Conservation (phyloP, 768 basidiomycete genomes). For the Hydnomerulius pinastri region DNA sequence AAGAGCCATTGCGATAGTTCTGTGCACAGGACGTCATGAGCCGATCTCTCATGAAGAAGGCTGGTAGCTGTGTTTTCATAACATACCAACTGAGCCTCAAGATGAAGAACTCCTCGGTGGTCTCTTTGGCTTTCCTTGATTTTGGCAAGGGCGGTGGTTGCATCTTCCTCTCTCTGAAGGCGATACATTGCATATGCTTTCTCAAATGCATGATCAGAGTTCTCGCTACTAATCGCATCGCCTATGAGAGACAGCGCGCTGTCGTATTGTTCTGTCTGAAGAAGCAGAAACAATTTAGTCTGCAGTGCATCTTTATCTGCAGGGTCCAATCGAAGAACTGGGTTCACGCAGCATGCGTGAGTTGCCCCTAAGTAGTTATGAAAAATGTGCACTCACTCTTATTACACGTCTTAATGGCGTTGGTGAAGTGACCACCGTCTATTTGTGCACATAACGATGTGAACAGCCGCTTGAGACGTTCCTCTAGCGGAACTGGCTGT, state of each 20-base stretch:
- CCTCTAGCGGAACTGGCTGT: constrained; percentile 22
- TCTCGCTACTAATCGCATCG: constrained; percentile 12
- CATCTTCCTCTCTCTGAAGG: constrained; percentile 74
- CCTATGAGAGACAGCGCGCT: constrained; percentile 64
- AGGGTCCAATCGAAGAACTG: constrained; percentile 74
- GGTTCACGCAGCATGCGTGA: constrained; percentile 15
- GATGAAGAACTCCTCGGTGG: constrained; percentile 68
- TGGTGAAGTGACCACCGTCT: constrained; percentile 83
- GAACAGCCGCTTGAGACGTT: constrained; percentile 59
- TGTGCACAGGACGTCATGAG: constrained; percentile 32
- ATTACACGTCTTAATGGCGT: constrained; percentile 90
- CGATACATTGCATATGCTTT: constrained; percentile 84
- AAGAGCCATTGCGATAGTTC: constrained; percentile 79
- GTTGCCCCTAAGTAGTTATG: constrained; percentile 20
- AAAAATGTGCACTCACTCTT: constrained; percentile 61
- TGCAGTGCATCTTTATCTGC: constrained; percentile 71
- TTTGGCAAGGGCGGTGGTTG: constrained; percentile 49
- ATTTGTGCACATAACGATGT: constrained; percentile 84
- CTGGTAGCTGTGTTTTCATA: constrained; percentile 1
- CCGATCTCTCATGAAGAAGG: constrained; percentile 23
- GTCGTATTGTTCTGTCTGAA: constrained; percentile 84
- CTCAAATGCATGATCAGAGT: constrained; percentile 52
- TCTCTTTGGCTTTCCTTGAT: constrained; percentile 47
- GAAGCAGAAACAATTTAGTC: constrained; percentile 83
- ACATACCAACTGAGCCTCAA: constrained; percentile 87